Evolutionary conservation across 192 early-diverging fungal species (phyloP).

Genomic region (Coemansia sp.): DNA sequence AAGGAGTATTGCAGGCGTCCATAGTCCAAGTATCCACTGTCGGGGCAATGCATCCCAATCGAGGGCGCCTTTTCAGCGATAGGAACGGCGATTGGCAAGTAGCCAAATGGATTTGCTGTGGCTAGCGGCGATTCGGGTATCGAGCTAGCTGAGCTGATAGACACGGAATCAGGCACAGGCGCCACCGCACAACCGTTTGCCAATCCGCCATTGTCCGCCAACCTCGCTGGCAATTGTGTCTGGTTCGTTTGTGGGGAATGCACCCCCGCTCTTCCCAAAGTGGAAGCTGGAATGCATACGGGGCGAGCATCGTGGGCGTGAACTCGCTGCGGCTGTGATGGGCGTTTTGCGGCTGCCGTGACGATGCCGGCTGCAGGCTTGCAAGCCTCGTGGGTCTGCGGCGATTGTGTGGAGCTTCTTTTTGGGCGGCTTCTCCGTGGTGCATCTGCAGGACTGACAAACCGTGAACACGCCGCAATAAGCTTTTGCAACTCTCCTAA

Average conservation of each 20-base stretch:
- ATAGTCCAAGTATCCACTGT: background rate
- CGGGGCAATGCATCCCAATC: background rate
- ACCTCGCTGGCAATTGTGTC: background rate
- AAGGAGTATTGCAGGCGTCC: background rate
- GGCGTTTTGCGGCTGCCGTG: background rate
- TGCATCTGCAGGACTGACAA: constrained; percentile 16
- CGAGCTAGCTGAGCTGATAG: constrained; percentile 33
- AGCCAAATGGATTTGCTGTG: constrained; percentile 12
- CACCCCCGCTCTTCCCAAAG: background rate
- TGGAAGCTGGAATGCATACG: background rate
- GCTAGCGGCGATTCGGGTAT: constrained; percentile 14
- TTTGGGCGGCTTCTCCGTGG: background rate
- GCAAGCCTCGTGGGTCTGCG: background rate
- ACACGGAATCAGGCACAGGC: constrained; percentile 10
- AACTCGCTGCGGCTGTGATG: background rate
- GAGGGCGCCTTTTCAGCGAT: constrained; percentile 8
- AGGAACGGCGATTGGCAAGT: constrained; percentile 13
- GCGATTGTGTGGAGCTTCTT: background rate
- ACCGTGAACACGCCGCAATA: constrained; percentile 42
- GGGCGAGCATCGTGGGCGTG: background rate
- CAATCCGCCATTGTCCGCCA: background rate
- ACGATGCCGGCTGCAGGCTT: background rate
- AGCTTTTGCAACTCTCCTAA: constrained; percentile 52
- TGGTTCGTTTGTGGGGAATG: background rate
- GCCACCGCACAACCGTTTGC: constrained; percentile 2